Conservation (phyloP, 352 stramenopile species). For the Pythium aristosporum region DNA sequence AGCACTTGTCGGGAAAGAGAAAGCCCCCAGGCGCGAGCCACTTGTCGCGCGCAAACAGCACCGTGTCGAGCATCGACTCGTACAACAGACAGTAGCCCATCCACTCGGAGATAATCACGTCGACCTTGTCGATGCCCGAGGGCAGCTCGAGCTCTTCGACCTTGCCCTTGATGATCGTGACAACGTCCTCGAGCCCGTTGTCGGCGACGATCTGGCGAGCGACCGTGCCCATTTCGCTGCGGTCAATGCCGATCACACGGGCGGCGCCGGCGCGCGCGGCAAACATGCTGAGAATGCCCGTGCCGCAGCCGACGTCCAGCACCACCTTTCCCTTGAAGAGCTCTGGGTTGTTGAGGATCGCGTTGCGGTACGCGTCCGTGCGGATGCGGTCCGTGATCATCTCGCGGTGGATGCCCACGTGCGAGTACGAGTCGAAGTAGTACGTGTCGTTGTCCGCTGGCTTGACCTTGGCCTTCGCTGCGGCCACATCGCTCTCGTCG, state of each 20-base stretch:
- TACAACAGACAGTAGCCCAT: slow-evolving; percentile 99
- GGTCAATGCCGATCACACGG: slow-evolving; percentile 95
- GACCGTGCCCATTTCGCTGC: slow-evolving; percentile 93
- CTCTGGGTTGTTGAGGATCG: slow-evolving; percentile 96
- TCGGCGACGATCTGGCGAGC: slow-evolving; percentile 93
- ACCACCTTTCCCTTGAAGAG: slow-evolving; percentile 98
- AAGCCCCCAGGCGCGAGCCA: slow-evolving; percentile 93
- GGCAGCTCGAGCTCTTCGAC: slow-evolving; percentile 94
- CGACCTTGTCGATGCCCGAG: slow-evolving; percentile 90
- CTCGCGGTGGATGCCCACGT: slow-evolving; percentile 98
- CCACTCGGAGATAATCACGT: slow-evolving; percentile 99
- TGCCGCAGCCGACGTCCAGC: slow-evolving; percentile 97
- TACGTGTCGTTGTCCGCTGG: slow-evolving; percentile 88
- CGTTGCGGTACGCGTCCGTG: slow-evolving; percentile 96
- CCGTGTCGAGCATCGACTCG: slow-evolving; percentile 99
- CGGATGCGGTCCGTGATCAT: slow-evolving; percentile 91
- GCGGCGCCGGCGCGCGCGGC: slow-evolving; percentile 87
- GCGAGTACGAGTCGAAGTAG: slow-evolving; percentile 98
- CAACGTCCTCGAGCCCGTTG: slow-evolving; percentile 89
- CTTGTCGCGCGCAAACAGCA: slow-evolving; percentile 96
- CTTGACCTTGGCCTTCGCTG: slow-evolving; percentile 24
- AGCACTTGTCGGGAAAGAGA: slow-evolving; percentile 97
- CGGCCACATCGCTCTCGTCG: slow-evolving; percentile 34
- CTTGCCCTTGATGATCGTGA: slow-evolving; percentile 96
- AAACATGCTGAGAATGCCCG: slow-evolving; percentile 98